Percentiles rank a stretch among this genome's conserved stretches.
Evolutionary conservation across 768 basidiomycete species (phyloP).

Genomic region (Phaeotremella skinneri): DNA sequence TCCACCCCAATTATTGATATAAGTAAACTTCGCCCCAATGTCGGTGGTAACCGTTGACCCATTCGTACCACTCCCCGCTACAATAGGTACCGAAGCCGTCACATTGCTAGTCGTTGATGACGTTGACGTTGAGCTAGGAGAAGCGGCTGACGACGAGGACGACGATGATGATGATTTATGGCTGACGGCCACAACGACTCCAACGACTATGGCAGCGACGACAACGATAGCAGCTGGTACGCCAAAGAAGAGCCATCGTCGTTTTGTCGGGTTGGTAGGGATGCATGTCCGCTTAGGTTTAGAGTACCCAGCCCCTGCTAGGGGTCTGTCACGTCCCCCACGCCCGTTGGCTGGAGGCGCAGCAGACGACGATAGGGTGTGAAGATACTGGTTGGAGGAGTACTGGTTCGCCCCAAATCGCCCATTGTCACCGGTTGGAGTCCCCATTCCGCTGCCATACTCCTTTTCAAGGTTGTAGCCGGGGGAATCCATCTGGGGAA

Average conservation of each 20-base stretch:
- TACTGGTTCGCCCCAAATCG: conserved; percentile 31
- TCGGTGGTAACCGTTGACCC: conserved; percentile 43
- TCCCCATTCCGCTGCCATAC: conserved; percentile 15
- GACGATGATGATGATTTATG: conserved; percentile 14
- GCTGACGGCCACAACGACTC: conserved; percentile 27
- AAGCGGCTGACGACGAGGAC: conserved; percentile 3
- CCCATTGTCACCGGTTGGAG: neutral
- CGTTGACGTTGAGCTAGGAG: conserved; percentile 9
- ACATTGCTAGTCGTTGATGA: conserved; percentile 9
- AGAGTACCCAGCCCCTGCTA: neutral
- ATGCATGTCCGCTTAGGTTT: conserved; percentile 20
- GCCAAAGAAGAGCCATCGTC: conserved; percentile 39
- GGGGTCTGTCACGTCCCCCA: neutral
- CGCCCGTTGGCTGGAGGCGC: neutral
- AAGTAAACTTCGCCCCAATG: conserved; percentile 39
- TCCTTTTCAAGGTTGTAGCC: conserved; percentile 26
- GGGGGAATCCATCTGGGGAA: conserved; percentile 24
- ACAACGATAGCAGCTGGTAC: conserved; percentile 35
- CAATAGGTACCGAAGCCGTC: conserved; percentile 16
- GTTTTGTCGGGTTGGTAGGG: conserved; percentile 34
- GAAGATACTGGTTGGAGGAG: conserved; percentile 26
- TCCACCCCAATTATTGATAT: conserved; percentile 49
- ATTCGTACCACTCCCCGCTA: conserved; percentile 30
- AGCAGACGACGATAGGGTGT: conserved; percentile 8
- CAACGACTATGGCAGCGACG: conserved; percentile 39